Percentiles rank a stretch among this genome's conserved stretches.
These are phyloP conservation scores for Cladosporium austrohemisphaericum DNA, from an alignment of 2,329 filamentous ascomycete species.

Conservation along the genomic window DNA sequence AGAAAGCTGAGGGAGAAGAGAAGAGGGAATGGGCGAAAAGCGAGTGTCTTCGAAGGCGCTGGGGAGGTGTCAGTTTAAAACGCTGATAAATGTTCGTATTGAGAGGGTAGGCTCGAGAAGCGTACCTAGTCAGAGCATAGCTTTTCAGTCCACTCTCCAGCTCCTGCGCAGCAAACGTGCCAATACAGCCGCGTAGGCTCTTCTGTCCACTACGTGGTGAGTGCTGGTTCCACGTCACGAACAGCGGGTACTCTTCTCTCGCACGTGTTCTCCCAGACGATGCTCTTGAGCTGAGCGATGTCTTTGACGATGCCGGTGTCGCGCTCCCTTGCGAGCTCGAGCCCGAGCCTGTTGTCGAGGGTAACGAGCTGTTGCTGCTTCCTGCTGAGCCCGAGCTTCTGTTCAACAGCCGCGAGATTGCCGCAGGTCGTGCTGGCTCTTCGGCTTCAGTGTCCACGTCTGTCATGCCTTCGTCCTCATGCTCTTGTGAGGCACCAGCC, in stretches of 20 bases:
- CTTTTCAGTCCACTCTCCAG: conserved; percentile 69
- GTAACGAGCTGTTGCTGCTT: conserved; percentile 31
- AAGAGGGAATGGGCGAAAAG: conserved; percentile 61
- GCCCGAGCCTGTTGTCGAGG: conserved; percentile 20
- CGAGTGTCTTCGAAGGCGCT: conserved; percentile 63
- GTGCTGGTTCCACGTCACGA: conserved; percentile 90
- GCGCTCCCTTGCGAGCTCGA: conserved; percentile 10
- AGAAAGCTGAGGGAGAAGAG: conserved; percentile 64
- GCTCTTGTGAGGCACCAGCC: conserved; percentile 21
- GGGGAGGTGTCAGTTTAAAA: conserved; percentile 18
- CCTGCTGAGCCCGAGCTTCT: conserved; percentile 20
- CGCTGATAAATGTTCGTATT: background rate
- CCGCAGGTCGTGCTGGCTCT: conserved; percentile 36
- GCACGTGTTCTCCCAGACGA: background rate
- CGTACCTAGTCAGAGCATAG: conserved; percentile 77
- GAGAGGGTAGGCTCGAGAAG: conserved; percentile 19
- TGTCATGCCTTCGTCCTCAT: conserved; percentile 39
- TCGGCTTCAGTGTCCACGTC: conserved; percentile 27
- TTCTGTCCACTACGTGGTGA: conserved; percentile 55
- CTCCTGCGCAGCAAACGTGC: conserved; percentile 79
- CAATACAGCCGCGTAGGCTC: conserved; percentile 86
- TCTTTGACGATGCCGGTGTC: conserved; percentile 16
- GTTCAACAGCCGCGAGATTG: conserved; percentile 43
- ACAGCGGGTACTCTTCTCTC: conserved; percentile 61
- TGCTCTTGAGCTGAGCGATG: conserved; percentile 15